phyloP scores from a whole-genome alignment of 2,329 filamentous ascomycete species.

The Colletotrichum cuscutae region DNA sequence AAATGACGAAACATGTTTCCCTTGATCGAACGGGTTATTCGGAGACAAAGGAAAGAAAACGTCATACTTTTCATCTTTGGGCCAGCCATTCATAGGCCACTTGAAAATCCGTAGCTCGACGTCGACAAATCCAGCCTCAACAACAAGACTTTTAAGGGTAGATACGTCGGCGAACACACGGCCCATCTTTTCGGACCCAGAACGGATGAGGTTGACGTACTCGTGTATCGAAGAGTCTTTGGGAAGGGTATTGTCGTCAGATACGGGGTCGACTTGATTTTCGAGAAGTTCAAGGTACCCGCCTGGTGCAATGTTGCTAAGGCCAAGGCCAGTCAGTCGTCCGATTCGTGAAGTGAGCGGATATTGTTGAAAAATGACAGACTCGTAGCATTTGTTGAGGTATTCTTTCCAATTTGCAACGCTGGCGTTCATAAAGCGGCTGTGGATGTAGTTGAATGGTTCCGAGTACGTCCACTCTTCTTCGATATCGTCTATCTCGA shows the following conservation, averaged over 20 bases:
- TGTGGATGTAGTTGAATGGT: not conserved
- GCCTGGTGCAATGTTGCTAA: not conserved
- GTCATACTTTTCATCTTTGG: not conserved
- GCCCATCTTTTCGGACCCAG: not conserved
- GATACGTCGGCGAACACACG: not conserved
- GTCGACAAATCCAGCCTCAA: not conserved
- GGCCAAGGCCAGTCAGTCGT: not conserved
- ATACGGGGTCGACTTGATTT: not conserved
- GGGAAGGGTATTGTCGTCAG: not conserved
- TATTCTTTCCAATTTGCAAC: not conserved
- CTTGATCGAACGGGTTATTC: accelerated
- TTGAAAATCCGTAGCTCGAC: not conserved
- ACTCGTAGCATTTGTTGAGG: not conserved
- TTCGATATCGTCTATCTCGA: not conserved
- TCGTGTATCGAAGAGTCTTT: not conserved
- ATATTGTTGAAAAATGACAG: accelerated
- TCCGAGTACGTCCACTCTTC: not conserved
- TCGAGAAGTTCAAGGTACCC: not conserved
- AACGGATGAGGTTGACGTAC: not conserved
- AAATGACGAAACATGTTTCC: too few relatives aligned
- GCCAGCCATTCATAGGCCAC: not conserved
- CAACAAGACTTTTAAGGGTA: not conserved
- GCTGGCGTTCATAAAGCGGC: not conserved
- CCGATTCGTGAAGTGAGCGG: not conserved
- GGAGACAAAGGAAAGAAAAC: not conserved